A percentile compares a stretch with the other conserved stretches of the same genome.
These are phyloP conservation scores for Stachybotrys echinatus DNA, from an alignment of 2,329 filamentous ascomycete species.

Conservation along the genomic window DNA sequence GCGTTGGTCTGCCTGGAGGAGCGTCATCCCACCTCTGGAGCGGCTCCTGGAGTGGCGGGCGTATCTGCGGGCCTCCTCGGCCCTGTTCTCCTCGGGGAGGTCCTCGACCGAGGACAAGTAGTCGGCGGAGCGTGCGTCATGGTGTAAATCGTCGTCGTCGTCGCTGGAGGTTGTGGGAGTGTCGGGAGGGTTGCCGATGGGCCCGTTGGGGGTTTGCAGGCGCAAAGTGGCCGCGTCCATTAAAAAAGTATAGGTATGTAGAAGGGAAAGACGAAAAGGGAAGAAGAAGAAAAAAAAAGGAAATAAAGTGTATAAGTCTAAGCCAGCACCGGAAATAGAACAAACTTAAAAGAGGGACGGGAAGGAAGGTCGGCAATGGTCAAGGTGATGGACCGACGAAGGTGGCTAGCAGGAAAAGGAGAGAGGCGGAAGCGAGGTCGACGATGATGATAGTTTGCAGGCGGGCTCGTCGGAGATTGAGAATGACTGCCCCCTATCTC, in stretches of 20 bases:
- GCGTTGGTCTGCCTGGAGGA: neutral
- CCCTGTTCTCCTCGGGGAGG: neutral
- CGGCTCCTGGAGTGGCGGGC: neutral
- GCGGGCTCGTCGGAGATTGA: neutral
- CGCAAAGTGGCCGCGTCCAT: neutral
- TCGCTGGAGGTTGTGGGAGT: neutral
- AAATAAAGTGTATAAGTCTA: neutral
- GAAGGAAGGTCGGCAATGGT: too few species aligned
- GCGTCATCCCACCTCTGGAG: neutral
- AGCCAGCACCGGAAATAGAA: neutral
- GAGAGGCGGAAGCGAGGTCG: too few species aligned
- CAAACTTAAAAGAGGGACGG: too few species aligned
- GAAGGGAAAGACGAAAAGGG: neutral
- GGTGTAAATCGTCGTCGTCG: conserved; percentile 1
- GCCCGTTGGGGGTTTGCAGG: neutral
- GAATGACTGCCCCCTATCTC: neutral
- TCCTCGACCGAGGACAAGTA: conserved; percentile 1
- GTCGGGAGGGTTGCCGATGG: neutral
- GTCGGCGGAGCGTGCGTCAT: neutral
- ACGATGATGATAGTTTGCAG: neutral
- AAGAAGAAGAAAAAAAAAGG: neutral
- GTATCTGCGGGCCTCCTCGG: neutral
- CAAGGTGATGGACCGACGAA: too few species aligned
- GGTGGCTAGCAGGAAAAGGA: too few species aligned
- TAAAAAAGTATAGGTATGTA: neutral